phyloP scores from a whole-genome alignment of 768 basidiomycete genomes.

The Solioccasus polychromus region DNA sequence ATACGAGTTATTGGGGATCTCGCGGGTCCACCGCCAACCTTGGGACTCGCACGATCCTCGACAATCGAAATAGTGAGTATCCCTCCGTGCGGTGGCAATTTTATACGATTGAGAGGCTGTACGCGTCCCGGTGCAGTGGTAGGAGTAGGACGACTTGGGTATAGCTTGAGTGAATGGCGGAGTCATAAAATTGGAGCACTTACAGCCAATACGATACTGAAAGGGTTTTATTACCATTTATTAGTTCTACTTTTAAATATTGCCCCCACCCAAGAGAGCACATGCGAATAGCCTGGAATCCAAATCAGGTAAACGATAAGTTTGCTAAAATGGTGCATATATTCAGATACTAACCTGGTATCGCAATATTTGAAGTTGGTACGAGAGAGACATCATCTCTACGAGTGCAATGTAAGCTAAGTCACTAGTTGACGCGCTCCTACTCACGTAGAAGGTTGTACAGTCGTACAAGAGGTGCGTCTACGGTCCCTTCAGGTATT shows the following conservation, averaged over 20 bases:
- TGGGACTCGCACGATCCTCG: slow-evolving; percentile 42
- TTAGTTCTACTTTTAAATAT: slow-evolving; percentile 68
- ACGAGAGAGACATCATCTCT: slow-evolving; percentile 92
- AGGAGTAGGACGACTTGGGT: slow-evolving; percentile 38
- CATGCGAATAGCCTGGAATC: slow-evolving; percentile 62
- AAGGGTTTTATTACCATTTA: slow-evolving; percentile 62
- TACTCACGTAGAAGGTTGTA: slow-evolving; percentile 87
- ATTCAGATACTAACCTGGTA: slow-evolving; percentile 50
- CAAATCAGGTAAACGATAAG: neutral
- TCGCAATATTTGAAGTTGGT: slow-evolving; percentile 88
- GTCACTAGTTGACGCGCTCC: neutral
- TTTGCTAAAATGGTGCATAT: neutral
- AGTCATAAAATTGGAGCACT: slow-evolving; percentile 23
- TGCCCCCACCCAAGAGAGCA: slow-evolving; percentile 86
- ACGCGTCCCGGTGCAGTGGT: slow-evolving; percentile 29
- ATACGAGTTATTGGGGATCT: slow-evolving; percentile 53
- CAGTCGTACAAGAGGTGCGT: slow-evolving; percentile 80
- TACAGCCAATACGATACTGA: slow-evolving; percentile 88
- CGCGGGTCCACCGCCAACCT: slow-evolving; percentile 43
- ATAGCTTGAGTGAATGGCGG: slow-evolving; percentile 1
- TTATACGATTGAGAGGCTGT: slow-evolving; percentile 30
- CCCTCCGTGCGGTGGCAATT: slow-evolving; percentile 64
- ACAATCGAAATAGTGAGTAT: slow-evolving; percentile 70
- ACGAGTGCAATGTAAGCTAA: neutral
- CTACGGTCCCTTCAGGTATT: slow-evolving; percentile 60